Evolutionary conservation across 1,139 yeast genomes (phyloP), one percentile per base, ranked within the genome.

Genomic region (Sugiyamaella neomexicana): DNA sequence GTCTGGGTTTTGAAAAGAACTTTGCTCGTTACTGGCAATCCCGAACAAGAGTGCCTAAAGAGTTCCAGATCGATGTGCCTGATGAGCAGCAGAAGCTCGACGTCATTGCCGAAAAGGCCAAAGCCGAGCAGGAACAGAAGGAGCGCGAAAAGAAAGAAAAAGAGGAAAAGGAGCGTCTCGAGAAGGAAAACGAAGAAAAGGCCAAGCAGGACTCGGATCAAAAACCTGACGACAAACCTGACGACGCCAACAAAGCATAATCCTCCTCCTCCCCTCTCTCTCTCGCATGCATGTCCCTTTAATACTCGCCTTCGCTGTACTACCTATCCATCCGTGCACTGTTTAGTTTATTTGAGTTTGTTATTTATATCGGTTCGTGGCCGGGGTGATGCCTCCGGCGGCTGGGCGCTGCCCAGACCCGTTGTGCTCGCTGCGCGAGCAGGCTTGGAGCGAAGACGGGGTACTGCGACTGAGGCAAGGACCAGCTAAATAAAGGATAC

Each of bases 11-110:
- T 36, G 37, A 43, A n/a, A 47, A 40, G 17, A 29, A 48, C 27
- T 37, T 49, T 27, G 47, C 46, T 37, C 8, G 46, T 1, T 32
- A 41, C 34, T 51, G 41, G 41, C 17, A 44, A n/a, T 15, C 13
- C 15, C 42, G 59, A 13, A 36, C 31, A 23, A 41, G 59, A 16
- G 59, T 56, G 3, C 59, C 59, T 16, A 29, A 54, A 42, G 53
- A 52, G 45, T 56, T 49, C 45, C 51, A 41, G 38, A 53, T 50
- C 36, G 54, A 55, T 12, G 36, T 32, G 6, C 40, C 40, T 2
- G 55, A 52, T 12, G 47, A 36, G 12, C 42, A 29, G 5, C 42
- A 17, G 16, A 44, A 50, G 37, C 27, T 38, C 25, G 25, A 44
- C 45, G 44, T 44, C 27, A 45, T 39, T 37, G 51, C 34, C 20